These are phyloP conservation scores for Apiotrichum gamsii DNA, from an alignment of 1,284 basidiomycete genomes.

Conservation along the genomic window DNA sequence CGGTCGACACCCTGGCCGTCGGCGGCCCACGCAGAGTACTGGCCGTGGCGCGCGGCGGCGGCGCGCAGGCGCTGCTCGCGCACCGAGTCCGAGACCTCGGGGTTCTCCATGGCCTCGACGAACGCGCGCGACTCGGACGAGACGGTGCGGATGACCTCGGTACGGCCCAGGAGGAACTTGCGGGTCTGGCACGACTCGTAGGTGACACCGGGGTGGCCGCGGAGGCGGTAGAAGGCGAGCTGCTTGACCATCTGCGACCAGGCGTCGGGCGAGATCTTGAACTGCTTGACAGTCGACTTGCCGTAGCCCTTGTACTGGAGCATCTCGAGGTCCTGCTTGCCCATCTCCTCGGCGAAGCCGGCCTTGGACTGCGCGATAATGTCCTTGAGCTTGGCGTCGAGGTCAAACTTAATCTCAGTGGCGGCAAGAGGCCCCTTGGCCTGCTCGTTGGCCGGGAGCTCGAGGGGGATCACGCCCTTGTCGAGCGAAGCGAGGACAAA, in stretches of 20 bases:
- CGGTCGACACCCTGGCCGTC: conserved; percentile 93
- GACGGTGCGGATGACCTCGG: conserved; percentile 86
- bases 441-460: conserved; percentile 46
- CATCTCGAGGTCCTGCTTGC: conserved; percentile 73
- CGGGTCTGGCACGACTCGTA: conserved; percentile 95
- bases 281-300: conserved; percentile 79
- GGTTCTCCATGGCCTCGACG: conserved; percentile 78
- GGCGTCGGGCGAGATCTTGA: conserved; percentile 85
- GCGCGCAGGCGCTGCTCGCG: conserved; percentile 67
- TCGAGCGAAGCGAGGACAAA: conserved; percentile 77
- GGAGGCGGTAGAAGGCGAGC: conserved; percentile 86
- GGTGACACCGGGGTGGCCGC: conserved; percentile 68
- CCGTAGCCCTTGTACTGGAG: conserved; percentile 89
- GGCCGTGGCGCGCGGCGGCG: conserved; percentile 74
- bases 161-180: conserved; percentile 83
- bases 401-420: conserved; percentile 64
- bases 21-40: conserved; percentile 84
- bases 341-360: conserved; percentile 72
- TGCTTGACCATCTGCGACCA: conserved; percentile 95
- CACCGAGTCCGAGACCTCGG: conserved; percentile 54
- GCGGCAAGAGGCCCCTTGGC: conserved; percentile 52
- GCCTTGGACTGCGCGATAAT: conserved; percentile 54
- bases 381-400: conserved; percentile 54
- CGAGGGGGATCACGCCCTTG: conserved; percentile 66
- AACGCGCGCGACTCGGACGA: conserved; percentile 79